phyloP scores from a whole-genome alignment of 2,329 filamentous ascomycete species.

The Calonectria hawksworthii region DNA sequence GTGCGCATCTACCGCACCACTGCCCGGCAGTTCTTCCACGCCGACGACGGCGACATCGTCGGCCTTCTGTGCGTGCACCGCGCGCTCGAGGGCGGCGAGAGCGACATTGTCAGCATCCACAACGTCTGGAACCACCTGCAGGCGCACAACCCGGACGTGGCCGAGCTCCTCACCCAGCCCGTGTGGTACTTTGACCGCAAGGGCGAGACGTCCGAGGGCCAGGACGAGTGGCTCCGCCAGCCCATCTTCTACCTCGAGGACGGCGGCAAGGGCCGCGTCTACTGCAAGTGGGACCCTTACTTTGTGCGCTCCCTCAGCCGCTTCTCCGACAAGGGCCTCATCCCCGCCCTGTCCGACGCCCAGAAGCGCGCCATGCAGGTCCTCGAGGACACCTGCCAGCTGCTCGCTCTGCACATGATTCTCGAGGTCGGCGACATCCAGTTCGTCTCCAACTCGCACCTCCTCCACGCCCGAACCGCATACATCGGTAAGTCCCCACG shows the following conservation, averaged over 20 bases:
- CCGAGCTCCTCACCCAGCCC: constrained; percentile 79
- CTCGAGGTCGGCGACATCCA: constrained; percentile 91
- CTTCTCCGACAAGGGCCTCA: constrained; percentile 79
- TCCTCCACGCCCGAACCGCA: constrained; percentile 84
- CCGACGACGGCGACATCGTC: constrained; percentile 86
- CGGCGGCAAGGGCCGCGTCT: constrained; percentile 64
- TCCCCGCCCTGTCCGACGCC: constrained; percentile 78
- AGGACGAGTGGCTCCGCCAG: constrained; percentile 81
- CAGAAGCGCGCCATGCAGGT: constrained; percentile 76
- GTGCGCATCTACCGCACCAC: constrained; percentile 93
- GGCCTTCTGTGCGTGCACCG: constrained; percentile 85
- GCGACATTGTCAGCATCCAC: constrained; percentile 84
- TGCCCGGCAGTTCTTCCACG: constrained; percentile 70
- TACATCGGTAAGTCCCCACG: constrained; percentile 75
- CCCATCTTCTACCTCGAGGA: constrained; percentile 84
- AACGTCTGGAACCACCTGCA: constrained; percentile 87
- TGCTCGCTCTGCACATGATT: constrained; percentile 84
- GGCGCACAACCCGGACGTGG: constrained; percentile 81
- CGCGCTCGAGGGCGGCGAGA: constrained; percentile 85
- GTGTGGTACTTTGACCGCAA: constrained; percentile 96
- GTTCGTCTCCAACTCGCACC: constrained; percentile 84
- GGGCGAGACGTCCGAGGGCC: constrained; percentile 81
- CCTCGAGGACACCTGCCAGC: constrained; percentile 79
- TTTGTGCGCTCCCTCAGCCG: constrained; percentile 82
- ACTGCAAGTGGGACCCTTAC: constrained; percentile 91